A percentile compares a stretch with the other conserved stretches of the same genome.
phyloP scores from a whole-genome alignment of 208 protist genomes.

The Trypanosoma avium region DNA sequence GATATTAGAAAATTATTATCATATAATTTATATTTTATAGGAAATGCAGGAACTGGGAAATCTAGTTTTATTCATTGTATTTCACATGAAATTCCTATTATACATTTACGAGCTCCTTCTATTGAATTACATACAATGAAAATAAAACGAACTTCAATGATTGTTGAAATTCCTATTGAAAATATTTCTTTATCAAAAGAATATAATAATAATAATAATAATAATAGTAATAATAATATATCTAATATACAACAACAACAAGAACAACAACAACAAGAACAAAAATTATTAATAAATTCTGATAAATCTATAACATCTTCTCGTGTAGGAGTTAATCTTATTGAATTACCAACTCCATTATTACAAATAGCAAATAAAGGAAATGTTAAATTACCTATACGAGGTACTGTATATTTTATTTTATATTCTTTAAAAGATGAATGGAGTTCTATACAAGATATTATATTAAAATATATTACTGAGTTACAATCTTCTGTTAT shows the following conservation, averaged over 20 bases:
- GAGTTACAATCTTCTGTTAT: slow-evolving; percentile 10
- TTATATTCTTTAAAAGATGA: slow-evolving; percentile 8
- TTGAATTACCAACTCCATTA: slow-evolving; percentile 17
- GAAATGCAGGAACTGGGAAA: slow-evolving; percentile 12
- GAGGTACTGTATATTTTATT: slow-evolving; percentile 21
- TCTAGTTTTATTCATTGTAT: slow-evolving; percentile 9
- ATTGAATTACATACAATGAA: slow-evolving; percentile 21
- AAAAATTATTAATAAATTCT: neutral
- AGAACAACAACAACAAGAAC: too few species aligned
- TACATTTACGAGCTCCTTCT: neutral
- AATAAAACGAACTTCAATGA: slow-evolving; percentile 4
- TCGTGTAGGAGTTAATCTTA: slow-evolving; percentile 23
- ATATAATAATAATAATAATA: neutral
- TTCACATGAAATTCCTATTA: neutral
- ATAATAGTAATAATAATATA: neutral
- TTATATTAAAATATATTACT: slow-evolving; percentile 11
- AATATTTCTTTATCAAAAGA: neutral
- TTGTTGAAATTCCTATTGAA: slow-evolving; percentile 10
- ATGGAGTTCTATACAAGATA: neutral
- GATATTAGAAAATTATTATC: slow-evolving; percentile 18
- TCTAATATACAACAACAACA: neutral
- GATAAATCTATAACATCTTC: neutral
- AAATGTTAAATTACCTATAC: slow-evolving; percentile 19
- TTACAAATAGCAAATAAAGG: slow-evolving; percentile 3
- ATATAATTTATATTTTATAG: slow-evolving; percentile 21